Base-by-base conservation (phyloP, 2,329 filamentous ascomycete species). In the Penicillium sp. region DNA sequence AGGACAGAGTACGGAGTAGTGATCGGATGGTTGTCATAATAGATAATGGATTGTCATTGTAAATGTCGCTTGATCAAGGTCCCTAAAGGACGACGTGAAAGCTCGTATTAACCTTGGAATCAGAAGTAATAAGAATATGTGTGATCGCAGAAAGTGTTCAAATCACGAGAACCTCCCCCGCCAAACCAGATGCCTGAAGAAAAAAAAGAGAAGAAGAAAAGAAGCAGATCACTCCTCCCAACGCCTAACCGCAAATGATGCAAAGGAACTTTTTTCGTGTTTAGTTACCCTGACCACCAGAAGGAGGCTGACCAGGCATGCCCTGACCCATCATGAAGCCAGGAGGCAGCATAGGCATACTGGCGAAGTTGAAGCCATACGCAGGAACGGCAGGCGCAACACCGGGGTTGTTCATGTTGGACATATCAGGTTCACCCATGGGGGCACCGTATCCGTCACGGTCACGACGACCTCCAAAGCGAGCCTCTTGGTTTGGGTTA, bases 301-400 rank as follows among this genome's bases (percentile, higher is more conserved):
- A 67, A 14, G 72, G 69, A n/a, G 73, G 71, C 48, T 73, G 73
- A 16, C 67, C 64, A 8, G 67, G 61, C 45, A 62, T 64, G 39
- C 65, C 62, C 50, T 72, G 69, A 16, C 63, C 72, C 65, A 78
- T 70, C 70, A 78, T 75, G 62, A 79, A 80, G 11, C 76, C 76
- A 18, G 76, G 74, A 49, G 77, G 77, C 24, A 80, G 74, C 69
- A 78, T 75, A 39, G 76, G 75, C 74, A 79, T 79, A 16, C 75
- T 75, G 10, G 76, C 71, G 54, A 79, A 77, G 36, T 78, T 79
- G 63, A 83, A 83, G 8, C 80, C 81, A 56, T 83, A 83, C 3
- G 79, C 78, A 42, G 81, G 81, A 5, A 83, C 79, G 6, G 80
- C 75, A 13, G 81, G 80, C 3, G 81, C 77, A 3, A 82, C 80